Evolutionary conservation across 345 rosid genomes (phyloP), one percentile per base, ranked within the genome.

Genomic region (Dovyalis caffra): DNA sequence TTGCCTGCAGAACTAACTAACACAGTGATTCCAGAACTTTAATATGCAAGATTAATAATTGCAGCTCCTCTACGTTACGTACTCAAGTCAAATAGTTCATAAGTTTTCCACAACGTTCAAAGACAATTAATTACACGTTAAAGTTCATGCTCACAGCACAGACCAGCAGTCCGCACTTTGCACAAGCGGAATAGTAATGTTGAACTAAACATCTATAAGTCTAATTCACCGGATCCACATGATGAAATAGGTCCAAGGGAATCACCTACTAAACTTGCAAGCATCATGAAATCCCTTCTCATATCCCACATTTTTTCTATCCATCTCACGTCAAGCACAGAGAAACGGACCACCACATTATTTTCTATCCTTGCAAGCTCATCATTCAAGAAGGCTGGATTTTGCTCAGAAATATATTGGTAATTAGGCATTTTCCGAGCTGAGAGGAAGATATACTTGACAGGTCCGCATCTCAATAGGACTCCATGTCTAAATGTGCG

Each of bases 291-390:
- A 8, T 76, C 78, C 73, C 69, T 69, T 53, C 56, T 57, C 15
- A 57, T 40, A 11, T 49, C 56, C 16, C 69, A 45, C 29, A 51
- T 51, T 33, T 71, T 40, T 45, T 71, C 77, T 43, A 67, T 58
- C 81, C 84, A 81, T 76, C 70, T 79, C 51, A 79, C 85, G 1
- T 10, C 85, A 38, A 79, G 81, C 74, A 81, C 85, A 60, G 64
- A 38, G 74, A 84, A 81, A 45, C 62, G 58, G 57, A 81, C 85
- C 69, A 73, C 77, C 3, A 67, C 71, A 15, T 34, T 76, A 12
- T 53, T 73, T 43, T 76, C 73, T 57, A 84, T 78, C 81, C 74
- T 84, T 8, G 72, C 66, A 33, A 78, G 79, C 21, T 74, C 70
- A 0, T 78, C 65, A 1, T 58, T 79, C 40, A 81, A 25, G 60